phyloP scores from a whole-genome alignment of 495 filamentous ascomycete species.

The Hyphodiscus hymeniophilus region DNA sequence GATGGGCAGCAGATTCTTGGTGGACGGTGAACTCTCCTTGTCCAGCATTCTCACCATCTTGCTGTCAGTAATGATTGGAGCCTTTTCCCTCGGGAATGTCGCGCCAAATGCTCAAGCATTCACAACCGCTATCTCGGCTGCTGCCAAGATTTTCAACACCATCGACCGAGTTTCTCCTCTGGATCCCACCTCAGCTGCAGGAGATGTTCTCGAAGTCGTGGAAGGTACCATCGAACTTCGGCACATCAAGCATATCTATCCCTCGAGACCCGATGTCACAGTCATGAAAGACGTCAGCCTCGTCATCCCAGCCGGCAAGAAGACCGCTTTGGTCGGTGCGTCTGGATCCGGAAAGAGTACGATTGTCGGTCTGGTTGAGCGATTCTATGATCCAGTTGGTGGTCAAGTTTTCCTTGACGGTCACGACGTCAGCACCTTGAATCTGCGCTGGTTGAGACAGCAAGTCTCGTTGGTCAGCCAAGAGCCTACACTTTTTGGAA shows the following conservation, averaged over 20 bases:
- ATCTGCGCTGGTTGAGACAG: constrained; percentile 84
- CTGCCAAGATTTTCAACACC: constrained; percentile 81
- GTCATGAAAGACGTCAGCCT: constrained; percentile 80
- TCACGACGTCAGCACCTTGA: constrained; percentile 70
- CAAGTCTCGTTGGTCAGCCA: constrained; percentile 82
- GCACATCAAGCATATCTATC: constrained; percentile 86
- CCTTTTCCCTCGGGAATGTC: constrained; percentile 84
- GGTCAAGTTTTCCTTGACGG: constrained; percentile 78
- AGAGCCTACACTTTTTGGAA: constrained; percentile 78
- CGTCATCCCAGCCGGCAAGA: constrained; percentile 74
- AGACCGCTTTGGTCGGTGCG: constrained; percentile 77
- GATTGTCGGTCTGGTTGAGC: constrained; percentile 82
- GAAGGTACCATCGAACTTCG: constrained; percentile 75
- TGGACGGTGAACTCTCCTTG: constrained; percentile 42
- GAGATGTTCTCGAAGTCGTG: constrained; percentile 60
- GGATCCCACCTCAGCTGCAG: constrained; percentile 65
- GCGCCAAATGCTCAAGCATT: constrained; percentile 81
- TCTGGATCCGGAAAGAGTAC: constrained; percentile 90
- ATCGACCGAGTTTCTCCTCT: constrained; percentile 88
- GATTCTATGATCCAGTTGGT: constrained; percentile 84
- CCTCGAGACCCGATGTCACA: constrained; percentile 79
- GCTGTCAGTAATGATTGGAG: constrained; percentile 84
- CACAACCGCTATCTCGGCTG: constrained; percentile 71
- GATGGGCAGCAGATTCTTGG: constrained; percentile 79
- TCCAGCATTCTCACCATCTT: constrained; percentile 66